Base-by-base conservation (phyloP, 495 filamentous ascomycete species). In the Viridothelium virens region DNA sequence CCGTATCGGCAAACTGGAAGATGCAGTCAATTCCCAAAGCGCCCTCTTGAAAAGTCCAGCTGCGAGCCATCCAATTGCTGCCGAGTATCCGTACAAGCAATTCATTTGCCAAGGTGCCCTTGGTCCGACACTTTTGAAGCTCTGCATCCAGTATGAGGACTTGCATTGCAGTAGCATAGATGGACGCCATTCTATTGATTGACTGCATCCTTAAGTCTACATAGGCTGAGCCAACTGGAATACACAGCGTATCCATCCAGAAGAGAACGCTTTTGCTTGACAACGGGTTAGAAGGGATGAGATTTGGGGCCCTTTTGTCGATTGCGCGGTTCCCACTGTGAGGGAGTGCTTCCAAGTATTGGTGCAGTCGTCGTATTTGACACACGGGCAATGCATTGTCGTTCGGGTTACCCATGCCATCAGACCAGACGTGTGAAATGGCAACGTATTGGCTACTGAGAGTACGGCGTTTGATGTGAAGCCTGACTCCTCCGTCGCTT, bases 371-470 rank as follows among this genome's bases (percentile, higher is more conserved):
- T 18, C n/a, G 56, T 18, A 61, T 10, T 18, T 61, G 56, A 38
- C 61, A 63, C 25, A 37, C 38, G 6, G 61, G 61, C 38, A 63
- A 39, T 9, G 25, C 38, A 38, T 63, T 63, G 34, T 25, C 38
- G n/a, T 38, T 6, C 34, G 18, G 37, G 18, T 63, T 63, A 11
- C 31, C 61, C 33, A 38, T 38, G 31, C 61, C 61, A 38, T 63
- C 61, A 38, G 61, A 37, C 61, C 61, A 63, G 34, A 63, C 61
- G 37, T 63, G 61, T 38, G 61, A 63, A 11, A 63, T 63, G 11
- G 61, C 61, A 6, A 63, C 61, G 38, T 63, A 63, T 37, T 61
- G 41, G 41, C 41, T 46, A 46, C 41, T 46, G 41, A 46, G 14
- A 9, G 41, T 46, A 46, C 41, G 41, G 41, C 41, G 63, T 33